Base-by-base conservation (phyloP, 495 filamentous ascomycete species). In the Rhypophila decipiens region DNA sequence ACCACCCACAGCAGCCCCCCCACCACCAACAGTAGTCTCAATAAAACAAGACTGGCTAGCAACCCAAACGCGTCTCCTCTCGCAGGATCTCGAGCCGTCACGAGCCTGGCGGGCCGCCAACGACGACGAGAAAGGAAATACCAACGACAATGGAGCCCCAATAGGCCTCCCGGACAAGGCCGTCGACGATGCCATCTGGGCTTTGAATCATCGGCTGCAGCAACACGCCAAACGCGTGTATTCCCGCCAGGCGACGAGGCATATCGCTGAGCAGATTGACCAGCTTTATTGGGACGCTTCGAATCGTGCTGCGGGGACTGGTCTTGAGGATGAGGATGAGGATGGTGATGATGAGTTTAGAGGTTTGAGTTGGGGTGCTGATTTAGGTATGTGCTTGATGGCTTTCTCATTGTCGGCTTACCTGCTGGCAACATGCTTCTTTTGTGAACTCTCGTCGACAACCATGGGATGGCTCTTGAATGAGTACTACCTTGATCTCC, bases 231-330 rank as follows among this genome's bases (percentile, higher is more conserved):
- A 79, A 24, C 71, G 82, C 27, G 82, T 80, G 13, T 90, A 91
- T 66, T 78, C 82, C 11, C 78, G 83, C 0, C 86, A 90, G 54
- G 80, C 85, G 0, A 79, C 82, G 46, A 78, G 87, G 29, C 85
- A 90, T 67, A 77, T 94, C 34, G 88, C 86, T 19, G 84, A 89
- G 64, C 87, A 94, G 70, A 82, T 94, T 36, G 81, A 90, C 55
- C 68, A 66, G 42, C 64, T 90, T 42, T 93, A 91, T 58, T 82
- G 80, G 58, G 74, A 76, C 33, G 66, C 62, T 2, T 71, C 74
- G 21, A 68, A 65, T 38, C 63, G 52, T 43, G 65, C 42, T 24
- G 71, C 49, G 18, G 67, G 58, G 1, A 67, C 60, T 0, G 2
- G 3, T 4, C 2, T 2, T 8, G 18, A 2, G 2, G 74, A 63